Base-by-base conservation (phyloP, 2,329 filamentous ascomycete genomes). In the Chaetomium globosum region DNA sequence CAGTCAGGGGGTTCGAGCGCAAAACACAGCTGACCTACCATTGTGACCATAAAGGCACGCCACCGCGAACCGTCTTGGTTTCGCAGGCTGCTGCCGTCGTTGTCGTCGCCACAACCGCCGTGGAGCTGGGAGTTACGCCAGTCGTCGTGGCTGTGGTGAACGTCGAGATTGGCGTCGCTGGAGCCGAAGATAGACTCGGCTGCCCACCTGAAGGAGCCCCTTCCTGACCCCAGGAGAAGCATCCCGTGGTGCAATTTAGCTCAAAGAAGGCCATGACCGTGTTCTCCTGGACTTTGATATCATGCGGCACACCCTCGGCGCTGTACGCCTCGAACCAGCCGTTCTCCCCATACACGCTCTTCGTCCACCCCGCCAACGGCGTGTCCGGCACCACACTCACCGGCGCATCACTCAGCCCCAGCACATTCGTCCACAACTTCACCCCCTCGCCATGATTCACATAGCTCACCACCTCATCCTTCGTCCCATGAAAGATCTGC, bases 401-500 rank as follows among this genome's bases (percentile, higher is more conserved):
- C 6, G 77, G 76, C 39, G 66, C 71, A 16, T 72, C 69, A 53
- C 68, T 69, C 61, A 77, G 68, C 4, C 75, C 76, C 10, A 79
- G 65, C 12, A 81, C 77, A 0, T 76, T 76, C 0, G 80, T 79
- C 83, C 83, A 85, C 71, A 83, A 74, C 75, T 85, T 84, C 65
- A 83, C 75, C 68, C 81, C 80, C 74, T 87, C 84, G 5, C 78
- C 73, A 67, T 83, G 85, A 72, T 86, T 85, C 58, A 77, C 76
- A 30, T 82, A 83, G 51, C 80, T 77, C 1, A 87, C 74, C 4
- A 80, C 80, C 36, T 80, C 77, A 67, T 87, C 85, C 0, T 68
- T 71, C 4, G 80, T 82, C 10, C 85, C 85, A 71, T 87, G 85
- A 73, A 83, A 83, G 49, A 87, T 77, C 73, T 86, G 83, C 76